These are phyloP conservation scores for Polysphondylium violaceum DNA, from an alignment of 78 protist species.

Conservation along the genomic window DNA sequence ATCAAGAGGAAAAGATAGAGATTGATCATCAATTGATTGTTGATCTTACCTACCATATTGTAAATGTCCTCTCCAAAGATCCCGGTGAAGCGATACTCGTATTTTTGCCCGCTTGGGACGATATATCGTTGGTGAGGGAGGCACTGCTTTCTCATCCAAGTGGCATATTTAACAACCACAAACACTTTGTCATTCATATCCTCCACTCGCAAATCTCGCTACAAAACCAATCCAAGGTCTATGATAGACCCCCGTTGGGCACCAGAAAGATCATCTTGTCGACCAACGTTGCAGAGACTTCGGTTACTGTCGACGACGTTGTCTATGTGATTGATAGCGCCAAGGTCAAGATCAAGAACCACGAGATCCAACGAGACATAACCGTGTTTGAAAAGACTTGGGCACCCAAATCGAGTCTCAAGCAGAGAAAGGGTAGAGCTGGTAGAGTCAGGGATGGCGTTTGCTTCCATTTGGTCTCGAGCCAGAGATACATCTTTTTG, in stretches of 20 bases:
- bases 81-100: conserved; percentile 13
- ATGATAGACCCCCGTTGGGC: conserved; percentile 69
- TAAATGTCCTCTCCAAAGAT: not conserved
- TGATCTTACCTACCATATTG: conserved; percentile 3
- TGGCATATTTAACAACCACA: conserved; percentile 12
- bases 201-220: conserved; percentile 76
- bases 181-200: conserved; percentile 74
- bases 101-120: conserved; percentile 53
- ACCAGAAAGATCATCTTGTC: conserved; percentile 88
- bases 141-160: conserved; percentile 2
- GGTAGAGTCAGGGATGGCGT: conserved; percentile 90
- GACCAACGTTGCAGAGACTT: conserved; percentile 94
- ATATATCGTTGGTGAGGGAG: conserved; percentile 5
- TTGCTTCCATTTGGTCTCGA: conserved; percentile 81
- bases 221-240: conserved; percentile 49
- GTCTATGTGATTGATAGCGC: conserved; percentile 90
- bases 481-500: conserved; percentile 22
- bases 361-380: conserved; percentile 69
- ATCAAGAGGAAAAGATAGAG: conserved; percentile 12
- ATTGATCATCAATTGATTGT: conserved; percentile 23
- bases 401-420: conserved; percentile 55
- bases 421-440: conserved; percentile 91
- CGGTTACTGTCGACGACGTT: conserved; percentile 90
- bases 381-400: conserved; percentile 52
- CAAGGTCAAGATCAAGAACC: conserved; percentile 27